Evolutionary conservation across 306 rosid species (phyloP).

Genomic region (Pyrus communis): DNA sequence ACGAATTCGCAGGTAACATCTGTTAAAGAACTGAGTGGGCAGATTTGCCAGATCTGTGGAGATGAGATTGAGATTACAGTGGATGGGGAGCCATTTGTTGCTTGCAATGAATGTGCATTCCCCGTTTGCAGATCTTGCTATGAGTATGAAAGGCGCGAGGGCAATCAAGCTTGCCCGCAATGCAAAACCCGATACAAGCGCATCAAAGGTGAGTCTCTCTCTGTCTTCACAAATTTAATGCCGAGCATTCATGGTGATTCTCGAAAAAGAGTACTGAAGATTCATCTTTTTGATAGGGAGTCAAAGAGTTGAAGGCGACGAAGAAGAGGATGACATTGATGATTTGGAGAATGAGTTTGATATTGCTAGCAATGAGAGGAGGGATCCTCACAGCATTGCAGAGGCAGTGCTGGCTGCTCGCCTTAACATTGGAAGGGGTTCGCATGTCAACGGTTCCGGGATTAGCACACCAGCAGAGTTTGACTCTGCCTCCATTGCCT

Average conservation of each 20-base stretch:
- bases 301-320: conserved; percentile 87
- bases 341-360: conserved; percentile 85
- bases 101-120: conserved; percentile 94
- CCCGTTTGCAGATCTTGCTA: conserved; percentile 89
- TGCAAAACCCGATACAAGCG: conserved; percentile 91
- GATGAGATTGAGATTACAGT: conserved; percentile 76
- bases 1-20: conserved; percentile 53
- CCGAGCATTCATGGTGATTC: neutral
- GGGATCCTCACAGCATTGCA: conserved; percentile 44
- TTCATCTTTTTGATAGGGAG: conserved; percentile 40
- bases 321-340: conserved; percentile 78
- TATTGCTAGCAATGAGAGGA: conserved; percentile 40
- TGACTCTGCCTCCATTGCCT: conserved; percentile 47
- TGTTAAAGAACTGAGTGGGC: conserved; percentile 70
- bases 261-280: neutral
- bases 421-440: conserved; percentile 45
- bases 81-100: conserved; percentile 80
- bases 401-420: conserved; percentile 59
- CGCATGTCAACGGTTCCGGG: conserved; percentile 37
- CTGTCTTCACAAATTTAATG: neutral
- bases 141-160: conserved; percentile 90
- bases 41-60: conserved; percentile 93
- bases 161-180: conserved; percentile 88
- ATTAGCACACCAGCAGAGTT: conserved; percentile 45
- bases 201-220: conserved; percentile 43